Base-by-base conservation (phyloP, 805 yeast genomes). In the Grigorovia transvaalensis region DNA sequence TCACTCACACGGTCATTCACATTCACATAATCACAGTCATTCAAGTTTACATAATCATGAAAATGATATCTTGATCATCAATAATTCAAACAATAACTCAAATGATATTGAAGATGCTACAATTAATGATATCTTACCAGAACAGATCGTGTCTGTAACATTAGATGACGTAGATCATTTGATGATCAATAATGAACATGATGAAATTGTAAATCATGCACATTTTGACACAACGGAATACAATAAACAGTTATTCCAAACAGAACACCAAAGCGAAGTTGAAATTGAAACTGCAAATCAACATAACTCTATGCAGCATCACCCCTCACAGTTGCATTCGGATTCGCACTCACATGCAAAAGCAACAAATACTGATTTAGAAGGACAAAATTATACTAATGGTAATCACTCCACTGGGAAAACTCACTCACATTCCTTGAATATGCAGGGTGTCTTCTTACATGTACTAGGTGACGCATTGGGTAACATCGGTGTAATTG, bases 401-500 rank as follows among this genome's bases (percentile, higher is more conserved):
- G 15, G 42, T 15, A 19, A 13, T 38, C n/a, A 38, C 4, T 13
- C 42, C 2, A 38, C n/a, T 38, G 15, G 15, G 15, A 38, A 38
- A 12, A 12, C 17, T 38, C 42, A 38, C 15, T 38, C 42, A 4
- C 42, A 78, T 63, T 86, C 96, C n/a, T 73, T 91, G 73, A 91
- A 93, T 69, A 91, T 91, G 97, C 90, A 88, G 61, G 99, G 99
- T 56, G 97, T 91, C 2, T 93, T 88, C 64, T 74, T 91, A 63
- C 99, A 91, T 64, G 99, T 93, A 12, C 56, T 93, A 59, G 98
- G 98, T 46, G 99, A 91, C 69, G 98, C 98, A 1, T 74, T 91
- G 52, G 98, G 99, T 56, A 91, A 91, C 65, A 71, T 91, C 51
- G 98, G 98, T 57, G 99, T 91, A 50, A 93, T 91, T 52, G 67